phyloP scores from a whole-genome alignment of 2,329 filamentous ascomycete genomes.

The Cladosporium austrohemisphaericum region DNA sequence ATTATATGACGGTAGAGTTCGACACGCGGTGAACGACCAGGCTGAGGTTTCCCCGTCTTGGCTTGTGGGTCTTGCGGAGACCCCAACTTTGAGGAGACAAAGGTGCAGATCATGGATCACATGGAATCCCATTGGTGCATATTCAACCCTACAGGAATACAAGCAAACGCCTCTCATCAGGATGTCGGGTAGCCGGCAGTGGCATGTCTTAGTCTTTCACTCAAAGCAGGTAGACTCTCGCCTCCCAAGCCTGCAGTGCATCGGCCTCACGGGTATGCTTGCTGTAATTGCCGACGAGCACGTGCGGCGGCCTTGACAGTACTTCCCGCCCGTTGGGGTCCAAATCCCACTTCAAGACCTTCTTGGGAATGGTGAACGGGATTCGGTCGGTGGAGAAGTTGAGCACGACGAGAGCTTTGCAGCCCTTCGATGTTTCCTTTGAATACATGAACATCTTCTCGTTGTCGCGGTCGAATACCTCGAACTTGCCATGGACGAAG shows the following conservation, averaged over 20 bases:
- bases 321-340: slow-evolving; percentile 17
- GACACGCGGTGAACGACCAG: background rate
- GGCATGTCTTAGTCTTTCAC: slow-evolving; percentile 6
- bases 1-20: background rate
- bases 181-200: slow-evolving; percentile 11
- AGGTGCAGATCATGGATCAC: slow-evolving; percentile 7
- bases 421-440: slow-evolving; percentile 33
- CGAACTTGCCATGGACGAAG: slow-evolving; percentile 66
- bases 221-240: slow-evolving; percentile 35
- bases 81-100: slow-evolving; percentile 5
- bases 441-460: slow-evolving; percentile 50
- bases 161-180: slow-evolving; percentile 14
- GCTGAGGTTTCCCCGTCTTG: slow-evolving; percentile 11
- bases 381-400: slow-evolving; percentile 35
- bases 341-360: background rate
- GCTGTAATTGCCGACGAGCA: slow-evolving; percentile 43
- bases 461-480: slow-evolving; percentile 51
- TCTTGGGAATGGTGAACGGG: slow-evolving; percentile 11
- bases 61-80: slow-evolving; percentile 1
- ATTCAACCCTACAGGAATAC: slow-evolving; percentile 10
- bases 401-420: slow-evolving; percentile 35
- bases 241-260: slow-evolving; percentile 35
- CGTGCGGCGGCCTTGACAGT: slow-evolving; percentile 1
- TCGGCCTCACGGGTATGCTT: slow-evolving; percentile 28
- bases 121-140: slow-evolving; percentile 6